A percentile compares a stretch with the other conserved stretches of the same genome.
Conservation (phyloP, 2,329 filamentous ascomycete species). For the Ophiostoma pallidulum region DNA sequence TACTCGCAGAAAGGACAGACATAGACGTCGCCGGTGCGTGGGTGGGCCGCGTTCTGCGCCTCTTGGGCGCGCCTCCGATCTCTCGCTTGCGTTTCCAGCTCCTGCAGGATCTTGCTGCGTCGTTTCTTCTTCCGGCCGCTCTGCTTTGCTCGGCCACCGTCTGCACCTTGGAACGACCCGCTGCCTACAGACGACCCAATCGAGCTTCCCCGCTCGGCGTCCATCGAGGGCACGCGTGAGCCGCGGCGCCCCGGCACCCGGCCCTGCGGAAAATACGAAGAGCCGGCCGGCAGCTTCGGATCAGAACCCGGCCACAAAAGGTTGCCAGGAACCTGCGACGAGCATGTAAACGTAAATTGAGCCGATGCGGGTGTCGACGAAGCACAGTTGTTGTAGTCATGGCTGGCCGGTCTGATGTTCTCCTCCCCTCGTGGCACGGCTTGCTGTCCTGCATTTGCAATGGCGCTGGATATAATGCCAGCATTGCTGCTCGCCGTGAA, state of each 20-base stretch:
- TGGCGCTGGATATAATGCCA: slow-evolving; percentile 86
- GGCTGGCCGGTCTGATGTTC: slow-evolving; percentile 69
- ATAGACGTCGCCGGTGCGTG: slow-evolving; percentile 71
- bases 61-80: slow-evolving; percentile 70
- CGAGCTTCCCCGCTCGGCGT: neutral
- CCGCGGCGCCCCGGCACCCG: neutral
- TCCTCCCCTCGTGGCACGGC: slow-evolving; percentile 61
- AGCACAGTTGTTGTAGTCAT: slow-evolving; percentile 38
- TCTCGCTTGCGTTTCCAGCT: slow-evolving; percentile 65
- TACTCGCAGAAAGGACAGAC: slow-evolving; percentile 99
- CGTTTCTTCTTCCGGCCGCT: slow-evolving; percentile 46
- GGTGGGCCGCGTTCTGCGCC: slow-evolving; percentile 65
- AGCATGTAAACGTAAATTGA: slow-evolving; percentile 94
- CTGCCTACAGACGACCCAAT: neutral
- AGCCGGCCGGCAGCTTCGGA: neutral
- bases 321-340: slow-evolving; percentile 79
- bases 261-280: slow-evolving; percentile 8
- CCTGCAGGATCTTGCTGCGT: slow-evolving; percentile 56
- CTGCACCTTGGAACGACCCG: neutral
- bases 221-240: neutral
- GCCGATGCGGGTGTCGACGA: slow-evolving; percentile 62
- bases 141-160: slow-evolving; percentile 2
- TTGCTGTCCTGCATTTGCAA: slow-evolving; percentile 73
- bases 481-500: slow-evolving; percentile 29
- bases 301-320: slow-evolving; percentile 49